These are phyloP conservation scores for Trichoderma sp. DNA, from an alignment of 2,329 filamentous ascomycete species.

Conservation along the genomic window DNA sequence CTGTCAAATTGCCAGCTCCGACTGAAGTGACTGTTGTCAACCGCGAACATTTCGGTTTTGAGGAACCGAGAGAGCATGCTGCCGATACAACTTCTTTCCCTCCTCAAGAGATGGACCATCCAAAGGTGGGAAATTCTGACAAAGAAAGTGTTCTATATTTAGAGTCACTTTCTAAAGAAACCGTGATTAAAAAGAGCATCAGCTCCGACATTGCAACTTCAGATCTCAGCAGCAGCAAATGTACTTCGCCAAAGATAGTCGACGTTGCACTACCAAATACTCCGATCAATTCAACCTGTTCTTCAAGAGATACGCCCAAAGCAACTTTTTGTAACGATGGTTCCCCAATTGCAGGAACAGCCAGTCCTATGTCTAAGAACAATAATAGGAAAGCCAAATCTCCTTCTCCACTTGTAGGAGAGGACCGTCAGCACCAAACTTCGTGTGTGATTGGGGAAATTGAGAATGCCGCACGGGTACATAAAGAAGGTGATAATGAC, in stretches of 20 bases:
- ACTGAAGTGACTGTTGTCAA: background rate
- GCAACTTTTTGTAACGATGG: background rate
- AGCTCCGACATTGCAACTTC: slow-evolving; percentile 10
- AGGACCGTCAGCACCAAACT: background rate
- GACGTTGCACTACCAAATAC: slow-evolving; percentile 30
- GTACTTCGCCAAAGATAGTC: slow-evolving; percentile 26
- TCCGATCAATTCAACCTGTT: slow-evolving; percentile 18
- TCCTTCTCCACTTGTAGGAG: background rate
- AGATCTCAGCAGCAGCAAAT: slow-evolving; percentile 24
- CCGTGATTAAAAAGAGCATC: slow-evolving; percentile 26
- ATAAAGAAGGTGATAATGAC: background rate
- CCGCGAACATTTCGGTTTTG: background rate
- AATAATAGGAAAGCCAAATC: background rate
- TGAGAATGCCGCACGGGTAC: no score
- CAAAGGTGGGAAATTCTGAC: background rate
- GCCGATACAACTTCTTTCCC: background rate
- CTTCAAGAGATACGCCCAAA: background rate
- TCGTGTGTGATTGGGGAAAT: no score
- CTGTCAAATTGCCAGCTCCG: background rate
- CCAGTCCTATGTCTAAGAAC: background rate
- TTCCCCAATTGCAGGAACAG: background rate
- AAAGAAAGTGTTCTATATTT: slow-evolving; percentile 33
- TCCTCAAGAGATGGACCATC: background rate
- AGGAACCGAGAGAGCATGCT: background rate
- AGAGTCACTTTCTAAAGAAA: slow-evolving; percentile 40